Evolutionary conservation across 495 filamentous ascomycete species (phyloP), one percentile per base, ranked within the genome.

Genomic region (Hapsidospora chrysogenum): DNA sequence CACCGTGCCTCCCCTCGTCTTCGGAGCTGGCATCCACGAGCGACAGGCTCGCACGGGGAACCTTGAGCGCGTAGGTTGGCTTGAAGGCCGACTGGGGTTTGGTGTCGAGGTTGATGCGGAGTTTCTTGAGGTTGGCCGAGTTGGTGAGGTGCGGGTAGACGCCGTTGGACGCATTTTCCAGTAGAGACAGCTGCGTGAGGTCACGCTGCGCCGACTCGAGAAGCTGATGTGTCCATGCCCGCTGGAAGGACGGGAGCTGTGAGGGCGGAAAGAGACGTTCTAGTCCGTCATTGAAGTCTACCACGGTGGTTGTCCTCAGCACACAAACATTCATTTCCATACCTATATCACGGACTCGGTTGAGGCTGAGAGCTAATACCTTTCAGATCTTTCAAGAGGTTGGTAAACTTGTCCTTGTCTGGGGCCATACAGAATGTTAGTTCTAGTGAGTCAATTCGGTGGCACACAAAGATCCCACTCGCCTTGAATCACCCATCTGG

Each of bases 321-420:
- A 5, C 13, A n/a, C n/a, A n/a, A n/a, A n/a, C n/a, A n/a, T n/a
- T n/a, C n/a, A n/a, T n/a, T n/a, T n/a, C n/a, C n/a, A n/a, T n/a
- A n/a, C n/a, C n/a, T n/a, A n/a, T n/a, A n/a, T 19, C 7, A 17
- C n/a, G 11, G 29, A 17, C 19, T 9, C 15, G n/a, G 8, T 31
- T 31, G 4, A 15, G 11, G 3, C 4, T 16, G 4, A 17, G 6
- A 1, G 5, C 2, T 11, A 19, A 5, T 17, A 33, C 37, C 37
- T 35, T 48, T 50, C 3, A 58, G 44, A 33, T 57, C 54, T 17
- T 41, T 34, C 10, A 58, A 33, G 3, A 58, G 38, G n/a, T 37
- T 38, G 11, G 35, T 45, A 35, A 58, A 56, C 38, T 58, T 56
- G n/a, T 56, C 53, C 38, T 52, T 54, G 38, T 58, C 54, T 36